Percentiles rank a stretch among this genome's conserved stretches.
phyloP scores from a whole-genome alignment of 129 eudicot genomes.

The Calendula officinalis region DNA sequence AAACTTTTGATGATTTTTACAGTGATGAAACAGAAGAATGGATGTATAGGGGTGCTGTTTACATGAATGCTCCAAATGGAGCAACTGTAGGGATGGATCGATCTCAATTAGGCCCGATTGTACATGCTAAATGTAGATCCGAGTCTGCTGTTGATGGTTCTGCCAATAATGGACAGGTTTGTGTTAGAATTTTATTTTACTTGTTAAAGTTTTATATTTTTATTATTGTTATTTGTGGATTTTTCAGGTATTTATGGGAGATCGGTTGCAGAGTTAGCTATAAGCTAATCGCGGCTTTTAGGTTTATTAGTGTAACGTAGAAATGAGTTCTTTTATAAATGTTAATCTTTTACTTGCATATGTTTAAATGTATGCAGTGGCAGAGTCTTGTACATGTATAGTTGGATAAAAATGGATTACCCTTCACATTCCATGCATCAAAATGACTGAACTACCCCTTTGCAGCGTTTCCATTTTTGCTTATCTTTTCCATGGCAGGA shows the following conservation, averaged over 20 bases:
- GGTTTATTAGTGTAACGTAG: constrained; percentile 43
- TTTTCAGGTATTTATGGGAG: constrained; percentile 62
- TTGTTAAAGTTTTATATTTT: background rate
- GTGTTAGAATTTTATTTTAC: constrained; percentile 14
- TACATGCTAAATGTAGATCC: constrained; percentile 87
- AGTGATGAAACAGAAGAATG: constrained; percentile 93
- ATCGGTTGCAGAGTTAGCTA: constrained; percentile 49
- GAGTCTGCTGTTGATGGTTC: constrained; percentile 61
- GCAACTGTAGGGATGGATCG: constrained; percentile 66
- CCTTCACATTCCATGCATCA: constrained; percentile 30
- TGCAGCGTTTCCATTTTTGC: constrained; percentile 1
- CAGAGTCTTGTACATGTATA: constrained; percentile 60
- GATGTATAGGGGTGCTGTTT: constrained; percentile 96
- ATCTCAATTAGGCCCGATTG: constrained; percentile 83
- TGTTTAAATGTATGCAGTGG: constrained; percentile 32
- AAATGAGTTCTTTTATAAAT: constrained; percentile 28
- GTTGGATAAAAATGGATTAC: constrained; percentile 41
- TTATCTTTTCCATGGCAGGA: background rate
- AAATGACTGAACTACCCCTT: constrained; percentile 26
- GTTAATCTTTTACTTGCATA: constrained; percentile 30
- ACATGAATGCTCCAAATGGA: constrained; percentile 72
- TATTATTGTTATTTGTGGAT: background rate
- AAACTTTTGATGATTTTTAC: constrained; percentile 86
- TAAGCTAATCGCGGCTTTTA: constrained; percentile 19
- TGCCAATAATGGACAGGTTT: constrained; percentile 47